A percentile compares a stretch with the other conserved stretches of the same genome.
phyloP scores from a whole-genome alignment of 2,329 filamentous ascomycete genomes.

The Aspergillus sojae region DNA sequence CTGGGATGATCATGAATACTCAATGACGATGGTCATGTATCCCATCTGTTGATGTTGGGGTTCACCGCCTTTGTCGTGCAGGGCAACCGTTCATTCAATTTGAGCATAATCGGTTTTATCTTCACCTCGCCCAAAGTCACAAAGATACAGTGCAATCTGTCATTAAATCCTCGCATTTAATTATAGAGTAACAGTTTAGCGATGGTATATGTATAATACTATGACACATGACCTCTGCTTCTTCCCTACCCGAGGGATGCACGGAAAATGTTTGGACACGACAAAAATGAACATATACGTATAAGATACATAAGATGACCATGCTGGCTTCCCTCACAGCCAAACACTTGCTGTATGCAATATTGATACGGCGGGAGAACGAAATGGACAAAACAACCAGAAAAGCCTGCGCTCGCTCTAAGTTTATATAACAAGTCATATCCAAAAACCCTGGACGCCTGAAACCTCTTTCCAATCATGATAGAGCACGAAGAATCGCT shows the following conservation, averaged over 20 bases:
- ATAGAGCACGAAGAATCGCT: constrained; percentile 11
- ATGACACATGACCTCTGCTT: constrained; percentile 1
- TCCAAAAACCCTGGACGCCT: constrained; percentile 14
- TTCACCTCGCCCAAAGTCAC: not conserved
- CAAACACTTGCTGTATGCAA: not conserved
- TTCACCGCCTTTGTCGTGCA: constrained; percentile 5
- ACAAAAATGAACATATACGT: not conserved
- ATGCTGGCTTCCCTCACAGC: not conserved
- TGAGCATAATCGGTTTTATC: not conserved
- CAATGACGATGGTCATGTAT: not conserved
- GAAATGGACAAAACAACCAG: not conserved
- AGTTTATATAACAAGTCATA: constrained; percentile 12
- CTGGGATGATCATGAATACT: not conserved
- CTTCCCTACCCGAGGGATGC: not conserved
- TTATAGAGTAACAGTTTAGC: not conserved
- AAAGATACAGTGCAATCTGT: not conserved
- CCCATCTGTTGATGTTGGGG: not conserved
- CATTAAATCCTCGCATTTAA: not conserved
- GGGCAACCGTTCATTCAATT: not conserved
- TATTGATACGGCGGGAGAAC: not conserved
- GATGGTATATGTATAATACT: not conserved
- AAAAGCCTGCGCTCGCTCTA: constrained; percentile 11
- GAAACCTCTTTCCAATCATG: constrained; percentile 10
- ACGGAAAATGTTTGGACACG: not conserved
- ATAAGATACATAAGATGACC: not conserved